Percentiles rank a stretch among this genome's conserved stretches.
Evolutionary conservation across 2,329 filamentous ascomycete genomes (phyloP).

Genomic region (Beauveria sp.): DNA sequence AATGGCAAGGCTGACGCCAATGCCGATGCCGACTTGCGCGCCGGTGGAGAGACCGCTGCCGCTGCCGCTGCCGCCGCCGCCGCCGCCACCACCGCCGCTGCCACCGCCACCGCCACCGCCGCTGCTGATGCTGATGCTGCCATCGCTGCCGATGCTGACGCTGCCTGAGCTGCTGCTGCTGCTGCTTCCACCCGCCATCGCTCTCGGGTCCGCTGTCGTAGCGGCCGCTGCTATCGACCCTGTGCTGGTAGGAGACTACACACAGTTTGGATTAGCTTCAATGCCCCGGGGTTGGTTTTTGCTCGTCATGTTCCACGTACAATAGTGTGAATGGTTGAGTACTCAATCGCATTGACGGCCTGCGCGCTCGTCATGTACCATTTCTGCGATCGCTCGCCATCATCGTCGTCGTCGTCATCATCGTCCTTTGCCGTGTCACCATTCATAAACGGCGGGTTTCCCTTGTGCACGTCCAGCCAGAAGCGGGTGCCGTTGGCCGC

Average conservation of each 20-base stretch:
- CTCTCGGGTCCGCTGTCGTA: not conserved
- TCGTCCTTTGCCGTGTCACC: slow-evolving; percentile 12
- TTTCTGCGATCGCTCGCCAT: slow-evolving; percentile 23
- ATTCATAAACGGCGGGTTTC: slow-evolving; percentile 24
- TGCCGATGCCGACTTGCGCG: slow-evolving; percentile 23
- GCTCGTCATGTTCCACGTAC: slow-evolving; percentile 14
- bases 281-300: no score
- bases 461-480: slow-evolving; percentile 26
- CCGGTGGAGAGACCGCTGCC: slow-evolving; percentile 20
- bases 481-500: slow-evolving; percentile 25
- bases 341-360: slow-evolving; percentile 24
- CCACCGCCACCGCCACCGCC: not conserved
- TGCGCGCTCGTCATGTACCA: slow-evolving; percentile 27
- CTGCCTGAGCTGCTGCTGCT: not conserved
- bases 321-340: slow-evolving; percentile 24
- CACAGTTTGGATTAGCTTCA: no score
- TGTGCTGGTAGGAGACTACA: not conserved
- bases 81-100: not conserved
- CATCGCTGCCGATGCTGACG: not conserved
- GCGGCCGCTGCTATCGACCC: slow-evolving; percentile 12
- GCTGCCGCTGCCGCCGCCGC: not conserved
- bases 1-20: slow-evolving; percentile 21
- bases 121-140: not conserved
- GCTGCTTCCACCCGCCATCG: not conserved
- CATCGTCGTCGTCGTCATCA: slow-evolving; percentile 16